Percentiles rank a stretch among this genome's conserved stretches.
These are phyloP conservation scores for Orbilia brochopaga DNA, from an alignment of 2,329 filamentous ascomycete genomes.

Conservation along the genomic window DNA sequence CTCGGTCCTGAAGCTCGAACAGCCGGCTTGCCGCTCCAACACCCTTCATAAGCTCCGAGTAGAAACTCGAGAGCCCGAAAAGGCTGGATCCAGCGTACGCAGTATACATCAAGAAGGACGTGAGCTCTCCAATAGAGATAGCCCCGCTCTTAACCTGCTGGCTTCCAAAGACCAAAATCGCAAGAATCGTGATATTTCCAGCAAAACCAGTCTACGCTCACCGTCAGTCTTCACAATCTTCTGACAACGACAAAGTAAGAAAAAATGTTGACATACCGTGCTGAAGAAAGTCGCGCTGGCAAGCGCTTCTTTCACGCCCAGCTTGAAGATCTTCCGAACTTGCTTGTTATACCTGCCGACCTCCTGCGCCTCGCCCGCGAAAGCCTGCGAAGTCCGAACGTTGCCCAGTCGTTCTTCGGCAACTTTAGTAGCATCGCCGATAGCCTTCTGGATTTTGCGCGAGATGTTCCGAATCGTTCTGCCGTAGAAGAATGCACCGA, in stretches of 20 bases:
- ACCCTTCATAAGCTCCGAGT: slow-evolving; percentile 98
- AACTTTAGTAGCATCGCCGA: slow-evolving; percentile 93
- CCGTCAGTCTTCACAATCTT: slow-evolving; percentile 6
- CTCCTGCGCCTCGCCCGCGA: slow-evolving; percentile 90
- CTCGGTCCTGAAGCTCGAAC: slow-evolving; percentile 92
- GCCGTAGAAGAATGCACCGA: slow-evolving; percentile 91
- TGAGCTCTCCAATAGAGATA: slow-evolving; percentile 89
- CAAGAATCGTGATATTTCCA: slow-evolving; percentile 94
- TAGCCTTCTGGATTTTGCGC: slow-evolving; percentile 88
- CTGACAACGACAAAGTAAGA: not conserved
- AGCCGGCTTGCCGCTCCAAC: slow-evolving; percentile 94
- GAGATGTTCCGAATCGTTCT: slow-evolving; percentile 86
- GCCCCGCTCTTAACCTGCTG: slow-evolving; percentile 84
- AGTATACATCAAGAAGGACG: slow-evolving; percentile 84
- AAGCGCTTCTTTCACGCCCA: slow-evolving; percentile 84
- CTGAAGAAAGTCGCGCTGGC: slow-evolving; percentile 91
- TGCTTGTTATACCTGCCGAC: slow-evolving; percentile 89
- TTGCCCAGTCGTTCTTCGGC: slow-evolving; percentile 97
- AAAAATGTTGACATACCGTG: slow-evolving; percentile 58
- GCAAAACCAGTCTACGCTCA: slow-evolving; percentile 77
- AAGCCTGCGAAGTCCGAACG: slow-evolving; percentile 94
- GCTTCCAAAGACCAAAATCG: slow-evolving; percentile 86
- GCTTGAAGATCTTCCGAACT: slow-evolving; percentile 85
- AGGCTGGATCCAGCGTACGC: slow-evolving; percentile 75
- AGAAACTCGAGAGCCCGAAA: slow-evolving; percentile 93